A percentile compares a stretch with the other conserved stretches of the same genome.
phyloP scores from a whole-genome alignment of 352 stramenopile genomes.

The Globisporangium cylindrosporum region DNA sequence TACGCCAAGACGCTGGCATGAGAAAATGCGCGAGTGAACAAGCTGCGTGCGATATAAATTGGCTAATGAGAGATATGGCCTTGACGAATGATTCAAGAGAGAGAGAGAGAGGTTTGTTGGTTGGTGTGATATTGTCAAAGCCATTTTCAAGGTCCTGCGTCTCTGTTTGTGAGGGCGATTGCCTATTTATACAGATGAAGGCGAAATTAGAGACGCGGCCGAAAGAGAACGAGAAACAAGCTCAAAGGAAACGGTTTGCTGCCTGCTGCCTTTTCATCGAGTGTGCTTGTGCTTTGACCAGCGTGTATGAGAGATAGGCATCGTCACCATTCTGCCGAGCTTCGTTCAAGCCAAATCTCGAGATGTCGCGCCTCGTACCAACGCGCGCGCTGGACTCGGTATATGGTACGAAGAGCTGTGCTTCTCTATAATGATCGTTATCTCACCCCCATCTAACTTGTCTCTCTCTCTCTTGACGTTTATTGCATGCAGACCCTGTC shows the following conservation, averaged over 20 bases:
- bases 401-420: conserved; percentile 45
- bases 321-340: not conserved
- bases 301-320: conserved; percentile 1
- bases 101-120: not conserved
- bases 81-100: not conserved
- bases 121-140: conserved; percentile 2
- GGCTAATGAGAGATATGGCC: not conserved
- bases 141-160: not conserved
- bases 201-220: not conserved
- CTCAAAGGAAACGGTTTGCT: not conserved
- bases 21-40: not conserved
- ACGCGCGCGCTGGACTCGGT: conserved; percentile 74
- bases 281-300: not conserved
- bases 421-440: not conserved
- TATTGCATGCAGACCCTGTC: conserved; percentile 45
- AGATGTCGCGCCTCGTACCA: conserved; percentile 53
- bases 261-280: conserved; percentile 8
- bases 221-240: not conserved
- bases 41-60: not conserved
- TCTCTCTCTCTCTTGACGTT: not conserved
- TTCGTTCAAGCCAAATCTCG: not conserved
- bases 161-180: not conserved
- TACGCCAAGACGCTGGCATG: conserved; percentile 32
- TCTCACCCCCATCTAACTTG: not conserved
- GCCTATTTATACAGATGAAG: conserved; percentile 8